Evolutionary conservation across 805 yeast genomes (phyloP).

Genomic region (Scheffersomyces ergatensis): DNA sequence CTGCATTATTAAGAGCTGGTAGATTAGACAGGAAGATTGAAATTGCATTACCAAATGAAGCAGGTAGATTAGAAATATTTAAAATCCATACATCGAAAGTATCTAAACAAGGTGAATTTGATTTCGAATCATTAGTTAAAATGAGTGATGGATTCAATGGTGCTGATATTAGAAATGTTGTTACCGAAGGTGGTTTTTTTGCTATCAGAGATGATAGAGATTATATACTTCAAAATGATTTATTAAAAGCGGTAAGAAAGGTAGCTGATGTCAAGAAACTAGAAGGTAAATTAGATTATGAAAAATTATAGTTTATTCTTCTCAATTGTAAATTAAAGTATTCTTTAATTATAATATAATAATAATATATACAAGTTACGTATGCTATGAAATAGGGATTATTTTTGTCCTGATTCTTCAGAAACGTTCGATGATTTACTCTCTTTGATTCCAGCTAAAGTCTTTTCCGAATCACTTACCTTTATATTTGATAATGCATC

Average conservation of each 20-base stretch:
- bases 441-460: slow-evolving; percentile 7
- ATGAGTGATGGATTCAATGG: slow-evolving; percentile 99
- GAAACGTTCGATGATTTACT: background rate
- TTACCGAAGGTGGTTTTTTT: slow-evolving; percentile 98
- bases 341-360: background rate
- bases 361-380: background rate
- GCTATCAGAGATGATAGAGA: slow-evolving; percentile 98
- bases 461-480: slow-evolving; percentile 29
- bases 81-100: slow-evolving; percentile 88
- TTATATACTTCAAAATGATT: slow-evolving; percentile 86
- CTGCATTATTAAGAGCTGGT: slow-evolving; percentile 96
- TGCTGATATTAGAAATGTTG: slow-evolving; percentile 94
- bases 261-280: slow-evolving; percentile 95
- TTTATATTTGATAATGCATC: slow-evolving; percentile 31
- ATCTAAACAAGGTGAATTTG: slow-evolving; percentile 90
- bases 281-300: slow-evolving; percentile 94
- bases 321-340: background rate
- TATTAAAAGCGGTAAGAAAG: slow-evolving; percentile 97
- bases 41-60: slow-evolving; percentile 93
- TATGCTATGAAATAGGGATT: no score
- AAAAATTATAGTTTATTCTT: slow-evolving; percentile 60
- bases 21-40: slow-evolving; percentile 95
- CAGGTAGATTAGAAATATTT: slow-evolving; percentile 89
- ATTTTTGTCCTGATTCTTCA: no score
- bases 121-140: slow-evolving; percentile 94